These are phyloP conservation scores for Oropetium thomaeum DNA, from an alignment of 176 grass and related monocot genomes.

Conservation along the genomic window DNA sequence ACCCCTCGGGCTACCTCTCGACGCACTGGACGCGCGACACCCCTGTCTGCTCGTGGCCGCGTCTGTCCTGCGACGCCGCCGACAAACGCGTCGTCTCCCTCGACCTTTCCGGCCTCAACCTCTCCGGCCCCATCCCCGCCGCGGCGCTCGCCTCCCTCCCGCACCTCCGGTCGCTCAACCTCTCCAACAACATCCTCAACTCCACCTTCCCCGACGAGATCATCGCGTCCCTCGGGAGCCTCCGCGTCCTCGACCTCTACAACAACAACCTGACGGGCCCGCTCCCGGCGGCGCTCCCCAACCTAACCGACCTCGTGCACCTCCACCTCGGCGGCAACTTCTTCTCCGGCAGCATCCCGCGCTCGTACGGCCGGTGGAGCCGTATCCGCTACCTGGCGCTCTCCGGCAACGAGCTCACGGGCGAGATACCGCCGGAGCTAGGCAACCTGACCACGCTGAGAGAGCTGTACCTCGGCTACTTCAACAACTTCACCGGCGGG, in stretches of 20 bases:
- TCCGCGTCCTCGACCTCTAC: slow-evolving; percentile 82
- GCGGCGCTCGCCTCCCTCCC: slow-evolving; percentile 43
- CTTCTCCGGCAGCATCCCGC: slow-evolving; percentile 70
- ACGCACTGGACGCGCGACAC: slow-evolving; percentile 55
- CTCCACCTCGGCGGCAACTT: slow-evolving; percentile 93
- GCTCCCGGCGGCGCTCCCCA: slow-evolving; percentile 51
- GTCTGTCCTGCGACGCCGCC: slow-evolving; percentile 54
- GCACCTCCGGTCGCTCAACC: slow-evolving; percentile 71
- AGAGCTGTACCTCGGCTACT: slow-evolving; percentile 86
- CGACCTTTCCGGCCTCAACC: slow-evolving; percentile 70
- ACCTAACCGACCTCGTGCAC: slow-evolving; percentile 60
- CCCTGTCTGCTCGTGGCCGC: slow-evolving; percentile 54
- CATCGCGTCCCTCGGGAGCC: slow-evolving; percentile 35
- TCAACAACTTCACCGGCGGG: slow-evolving; percentile 72
- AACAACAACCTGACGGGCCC: slow-evolving; percentile 88
- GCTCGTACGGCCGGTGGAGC: slow-evolving; percentile 63
- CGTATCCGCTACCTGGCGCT: slow-evolving; percentile 72
- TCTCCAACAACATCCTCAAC: slow-evolving; percentile 91
- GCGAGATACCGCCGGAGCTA: slow-evolving; percentile 62
- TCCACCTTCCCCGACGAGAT: slow-evolving; percentile 56
- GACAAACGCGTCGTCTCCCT: slow-evolving; percentile 40
- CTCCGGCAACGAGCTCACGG: slow-evolving; percentile 88
- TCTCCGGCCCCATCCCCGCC: slow-evolving; percentile 74
- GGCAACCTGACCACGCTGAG: slow-evolving; percentile 61
- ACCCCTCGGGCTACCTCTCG: slow-evolving; percentile 51